Evolutionary conservation across 495 filamentous ascomycete species (phyloP).

Genomic region (Hypoxylon crocopeplum): DNA sequence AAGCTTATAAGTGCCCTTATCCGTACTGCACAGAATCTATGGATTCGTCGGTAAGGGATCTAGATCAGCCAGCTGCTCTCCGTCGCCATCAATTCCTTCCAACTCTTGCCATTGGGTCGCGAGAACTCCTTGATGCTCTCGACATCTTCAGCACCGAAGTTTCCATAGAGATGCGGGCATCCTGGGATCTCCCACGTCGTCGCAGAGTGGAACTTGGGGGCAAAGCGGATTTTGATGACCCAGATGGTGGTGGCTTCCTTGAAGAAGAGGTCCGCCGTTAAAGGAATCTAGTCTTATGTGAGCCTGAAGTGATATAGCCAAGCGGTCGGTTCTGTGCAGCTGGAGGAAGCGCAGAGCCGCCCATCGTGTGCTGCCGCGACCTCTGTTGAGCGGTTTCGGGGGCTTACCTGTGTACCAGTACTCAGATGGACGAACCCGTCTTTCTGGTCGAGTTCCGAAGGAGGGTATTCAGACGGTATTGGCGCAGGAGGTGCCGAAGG

Average conservation of each 20-base stretch:
- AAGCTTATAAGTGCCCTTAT: too few species aligned
- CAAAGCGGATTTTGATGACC: conserved; percentile 54
- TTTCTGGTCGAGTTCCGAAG: conserved; percentile 56
- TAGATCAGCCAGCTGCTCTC: conserved; percentile 31
- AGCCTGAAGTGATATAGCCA: neutral
- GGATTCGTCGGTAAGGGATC: too few species aligned
- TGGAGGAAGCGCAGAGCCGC: too few species aligned
- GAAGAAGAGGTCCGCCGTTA: conserved; percentile 59
- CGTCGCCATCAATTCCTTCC: conserved; percentile 43
- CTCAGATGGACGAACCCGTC: conserved; percentile 63
- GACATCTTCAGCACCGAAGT: conserved; percentile 53
- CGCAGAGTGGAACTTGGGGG: conserved; percentile 42
- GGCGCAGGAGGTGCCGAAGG: conserved; percentile 52
- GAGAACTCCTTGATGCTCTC: conserved; percentile 40
- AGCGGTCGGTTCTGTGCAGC: neutral
- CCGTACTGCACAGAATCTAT: too few species aligned
- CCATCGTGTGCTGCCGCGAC: too few species aligned
- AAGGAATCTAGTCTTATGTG: conserved; percentile 47
- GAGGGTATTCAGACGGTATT: conserved; percentile 55
- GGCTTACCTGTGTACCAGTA: conserved; percentile 52
- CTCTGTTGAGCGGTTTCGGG: neutral
- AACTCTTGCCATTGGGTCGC: conserved; percentile 42
- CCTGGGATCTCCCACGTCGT: conserved; percentile 55
- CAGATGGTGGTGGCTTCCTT: conserved; percentile 39
- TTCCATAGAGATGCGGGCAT: conserved; percentile 57